These are phyloP conservation scores for Tieghemostelium lacteum DNA, from an alignment of 78 protist species.

Conservation along the genomic window DNA sequence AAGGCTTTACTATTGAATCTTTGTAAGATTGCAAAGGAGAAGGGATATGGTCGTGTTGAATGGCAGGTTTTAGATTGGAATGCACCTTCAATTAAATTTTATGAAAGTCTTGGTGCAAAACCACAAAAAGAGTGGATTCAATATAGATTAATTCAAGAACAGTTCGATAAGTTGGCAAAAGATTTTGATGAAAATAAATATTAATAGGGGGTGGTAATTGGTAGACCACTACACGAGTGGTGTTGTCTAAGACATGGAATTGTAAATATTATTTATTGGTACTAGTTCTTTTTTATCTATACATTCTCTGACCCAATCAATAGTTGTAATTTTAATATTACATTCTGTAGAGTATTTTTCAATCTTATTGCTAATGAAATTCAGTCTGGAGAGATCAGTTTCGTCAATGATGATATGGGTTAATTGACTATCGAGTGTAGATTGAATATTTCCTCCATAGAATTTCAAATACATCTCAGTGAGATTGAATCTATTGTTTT, in stretches of 20 bases:
- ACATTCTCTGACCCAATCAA: neutral
- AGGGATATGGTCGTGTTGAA: constrained; percentile 65
- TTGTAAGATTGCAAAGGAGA: constrained; percentile 22
- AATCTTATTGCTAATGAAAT: constrained; percentile 20
- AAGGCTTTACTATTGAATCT: constrained; percentile 43
- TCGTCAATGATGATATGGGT: constrained; percentile 19
- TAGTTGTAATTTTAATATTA: neutral
- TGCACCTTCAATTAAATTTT: constrained; percentile 35
- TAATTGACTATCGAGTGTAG: neutral
- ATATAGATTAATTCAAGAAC: constrained; percentile 37
- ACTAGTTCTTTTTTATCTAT: no score
- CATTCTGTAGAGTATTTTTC: neutral
- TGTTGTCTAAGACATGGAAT: no score
- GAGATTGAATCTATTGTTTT: constrained; percentile 42
- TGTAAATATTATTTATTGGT: no score
- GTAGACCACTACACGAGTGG: no score
- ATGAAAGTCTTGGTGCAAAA: constrained; percentile 50
- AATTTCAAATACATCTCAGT: neutral
- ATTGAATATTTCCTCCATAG: constrained; percentile 32
- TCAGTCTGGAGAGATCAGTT: constrained; percentile 26
- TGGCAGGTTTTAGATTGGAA: constrained; percentile 72
- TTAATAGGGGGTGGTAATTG: no score
- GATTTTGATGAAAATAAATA: constrained; percentile 5
- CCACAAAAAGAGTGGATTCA: constrained; percentile 46
- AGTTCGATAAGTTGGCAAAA: constrained; percentile 4